Percentiles rank a stretch among this genome's conserved stretches.
Evolutionary conservation across 2,329 filamentous ascomycete species (phyloP).

Genomic region (Clonostachys solani): DNA sequence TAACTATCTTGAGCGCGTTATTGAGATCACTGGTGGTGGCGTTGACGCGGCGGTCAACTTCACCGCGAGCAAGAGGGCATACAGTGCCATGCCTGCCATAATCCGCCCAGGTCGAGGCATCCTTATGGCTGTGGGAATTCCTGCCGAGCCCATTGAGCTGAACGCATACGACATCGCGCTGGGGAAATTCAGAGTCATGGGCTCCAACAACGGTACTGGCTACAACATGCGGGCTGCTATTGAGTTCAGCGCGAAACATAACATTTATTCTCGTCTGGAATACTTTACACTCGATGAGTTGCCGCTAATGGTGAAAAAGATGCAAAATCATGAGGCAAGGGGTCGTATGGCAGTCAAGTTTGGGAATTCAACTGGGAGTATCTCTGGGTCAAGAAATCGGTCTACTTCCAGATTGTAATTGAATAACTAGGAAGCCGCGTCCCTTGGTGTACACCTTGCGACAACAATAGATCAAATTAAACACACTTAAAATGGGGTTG

Average conservation of each 20-base stretch:
- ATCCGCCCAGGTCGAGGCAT: conserved; percentile 1
- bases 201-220: conserved; percentile 2
- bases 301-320: conserved; percentile 3
- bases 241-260: conserved; percentile 5
- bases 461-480: too few relatives aligned
- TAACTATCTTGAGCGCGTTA: not conserved
- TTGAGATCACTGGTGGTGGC: not conserved
- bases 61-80: conserved; percentile 3
- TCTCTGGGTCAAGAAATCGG: too few relatives aligned
- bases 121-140: conserved; percentile 4
- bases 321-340: conserved; percentile 3
- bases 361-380: not conserved
- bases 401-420: too few relatives aligned
- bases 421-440: too few relatives aligned
- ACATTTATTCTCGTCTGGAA: conserved; percentile 2
- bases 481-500: too few relatives aligned
- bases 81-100: conserved; percentile 4
- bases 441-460: too few relatives aligned
- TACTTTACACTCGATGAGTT: conserved; percentile 3
- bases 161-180: conserved; percentile 4
- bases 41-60: conserved; percentile 4
- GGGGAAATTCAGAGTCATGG: conserved; percentile 3
- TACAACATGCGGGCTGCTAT: conserved; percentile 4
- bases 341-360: conserved; percentile 4
- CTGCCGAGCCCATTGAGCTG: conserved; percentile 1